phyloP scores from a whole-genome alignment of 2,329 filamentous ascomycete genomes.

The Colletotrichum noveboracense region DNA sequence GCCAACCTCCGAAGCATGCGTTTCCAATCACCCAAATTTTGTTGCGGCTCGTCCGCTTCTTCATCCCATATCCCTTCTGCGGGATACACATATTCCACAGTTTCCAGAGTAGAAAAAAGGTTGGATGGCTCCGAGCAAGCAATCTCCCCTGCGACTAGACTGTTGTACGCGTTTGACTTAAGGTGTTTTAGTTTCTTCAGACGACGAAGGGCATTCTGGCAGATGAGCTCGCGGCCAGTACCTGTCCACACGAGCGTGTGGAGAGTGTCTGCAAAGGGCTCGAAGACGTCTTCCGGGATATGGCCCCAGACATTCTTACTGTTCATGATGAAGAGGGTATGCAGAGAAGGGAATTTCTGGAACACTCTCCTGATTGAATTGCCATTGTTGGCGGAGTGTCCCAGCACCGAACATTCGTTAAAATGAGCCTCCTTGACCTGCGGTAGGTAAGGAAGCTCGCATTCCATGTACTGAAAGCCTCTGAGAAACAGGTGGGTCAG shows the following conservation, averaged over 20 bases:
- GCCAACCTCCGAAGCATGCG: neutral
- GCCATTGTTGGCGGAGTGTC: neutral
- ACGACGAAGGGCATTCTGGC: neutral
- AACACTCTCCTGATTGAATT: neutral
- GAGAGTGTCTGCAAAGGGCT: neutral
- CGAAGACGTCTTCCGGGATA: neutral
- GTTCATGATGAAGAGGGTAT: neutral
- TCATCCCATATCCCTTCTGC: neutral
- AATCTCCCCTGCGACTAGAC: neutral
- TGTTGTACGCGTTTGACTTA: neutral
- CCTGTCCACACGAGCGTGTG: neutral
- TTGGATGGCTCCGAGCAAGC: neutral
- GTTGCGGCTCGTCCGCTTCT: neutral
- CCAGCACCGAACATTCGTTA: neutral
- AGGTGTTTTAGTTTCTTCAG: neutral
- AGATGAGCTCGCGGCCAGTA: neutral
- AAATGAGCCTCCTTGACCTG: neutral
- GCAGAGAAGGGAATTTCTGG: neutral
- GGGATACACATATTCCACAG: neutral
- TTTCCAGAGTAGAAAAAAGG: accelerated
- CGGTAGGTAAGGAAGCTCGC: neutral
- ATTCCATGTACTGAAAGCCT: neutral
- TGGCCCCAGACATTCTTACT: neutral
- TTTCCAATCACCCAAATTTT: neutral
- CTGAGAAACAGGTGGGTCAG: neutral